These are phyloP conservation scores for Eremochloa ophiuroides DNA, from an alignment of 176 grass and related monocot species.

Conservation along the genomic window DNA sequence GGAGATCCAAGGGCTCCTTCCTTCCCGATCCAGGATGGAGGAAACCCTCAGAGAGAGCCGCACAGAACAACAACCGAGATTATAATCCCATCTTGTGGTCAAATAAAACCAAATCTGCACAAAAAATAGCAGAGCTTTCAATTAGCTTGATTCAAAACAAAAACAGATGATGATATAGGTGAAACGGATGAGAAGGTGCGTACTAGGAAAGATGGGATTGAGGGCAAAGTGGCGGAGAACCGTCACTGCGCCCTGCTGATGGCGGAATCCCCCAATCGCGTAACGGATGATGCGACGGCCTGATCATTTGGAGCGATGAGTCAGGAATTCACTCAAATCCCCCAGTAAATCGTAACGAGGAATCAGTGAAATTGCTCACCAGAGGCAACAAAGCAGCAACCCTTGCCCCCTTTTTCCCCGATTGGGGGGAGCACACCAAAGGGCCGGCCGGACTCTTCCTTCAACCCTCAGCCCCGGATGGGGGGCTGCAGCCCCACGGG, in stretches of 20 bases:
- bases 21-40: constrained; percentile 39
- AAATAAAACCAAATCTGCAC: constrained; percentile 27
- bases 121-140: background rate
- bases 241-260: background rate
- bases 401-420: background rate
- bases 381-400: background rate
- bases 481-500: constrained; percentile 5
- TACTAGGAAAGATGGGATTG: constrained; percentile 9
- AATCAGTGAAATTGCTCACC: background rate
- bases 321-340: background rate
- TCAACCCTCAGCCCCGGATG: background rate
- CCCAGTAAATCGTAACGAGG: background rate
- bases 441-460: background rate
- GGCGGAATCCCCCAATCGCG: background rate
- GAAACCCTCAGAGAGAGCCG: constrained; percentile 31
- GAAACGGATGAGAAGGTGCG: background rate
- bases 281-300: background rate
- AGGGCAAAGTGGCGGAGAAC: constrained; percentile 4
- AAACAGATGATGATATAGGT: too few relatives aligned
- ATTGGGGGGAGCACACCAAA: background rate
- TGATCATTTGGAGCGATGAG: background rate
- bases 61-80: constrained; percentile 7
- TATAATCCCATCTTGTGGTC: constrained; percentile 29
- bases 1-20: constrained; percentile 35
- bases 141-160: background rate